Evolutionary conservation across 257 asterid genomes (phyloP).

Genomic region (Leptodermis oblonga): DNA sequence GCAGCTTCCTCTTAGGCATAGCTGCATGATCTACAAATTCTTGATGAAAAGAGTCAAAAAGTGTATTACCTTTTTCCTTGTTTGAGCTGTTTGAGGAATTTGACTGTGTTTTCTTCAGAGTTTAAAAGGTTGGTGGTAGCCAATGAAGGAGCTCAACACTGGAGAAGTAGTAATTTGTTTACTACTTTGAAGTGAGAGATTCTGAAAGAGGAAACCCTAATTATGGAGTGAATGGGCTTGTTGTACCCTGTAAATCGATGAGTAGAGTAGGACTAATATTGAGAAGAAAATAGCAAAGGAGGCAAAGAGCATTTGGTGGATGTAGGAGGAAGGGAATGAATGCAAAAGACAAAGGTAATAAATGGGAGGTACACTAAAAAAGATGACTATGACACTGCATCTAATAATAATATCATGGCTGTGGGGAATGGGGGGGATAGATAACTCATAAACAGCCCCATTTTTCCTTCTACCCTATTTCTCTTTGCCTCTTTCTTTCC

Average conservation of each 20-base stretch:
- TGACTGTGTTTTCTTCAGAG: constrained; percentile 21
- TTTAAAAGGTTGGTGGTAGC: constrained; percentile 8
- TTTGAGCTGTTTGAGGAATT: constrained; percentile 16
- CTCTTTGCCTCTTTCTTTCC: constrained; percentile 15
- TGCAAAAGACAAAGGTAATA: constrained; percentile 66
- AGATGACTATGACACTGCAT: constrained; percentile 62
- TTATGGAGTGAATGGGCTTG: constrained; percentile 21
- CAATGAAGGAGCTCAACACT: constrained; percentile 9
- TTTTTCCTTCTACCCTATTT: constrained; percentile 25
- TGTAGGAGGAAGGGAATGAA: constrained; percentile 54
- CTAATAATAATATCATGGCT: constrained; percentile 42
- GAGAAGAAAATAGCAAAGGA: constrained; percentile 20
- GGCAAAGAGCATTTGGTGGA: constrained; percentile 51
- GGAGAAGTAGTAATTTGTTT: constrained; percentile 9
- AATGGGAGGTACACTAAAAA: constrained; percentile 61
- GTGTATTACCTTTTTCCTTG: constrained; percentile 22
- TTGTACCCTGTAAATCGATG: constrained; percentile 26
- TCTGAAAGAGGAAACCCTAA: constrained; percentile 33
- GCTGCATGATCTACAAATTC: constrained; percentile 21
- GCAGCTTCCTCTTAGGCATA: background rate
- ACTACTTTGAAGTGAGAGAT: background rate
- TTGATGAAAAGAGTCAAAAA: constrained; percentile 21
- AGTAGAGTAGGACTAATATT: constrained; percentile 10
- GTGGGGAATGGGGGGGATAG: constrained; percentile 40
- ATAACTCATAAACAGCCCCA: constrained; percentile 24